These are phyloP conservation scores for Ophiostoma tasmaniense DNA, from an alignment of 2,329 filamentous ascomycete genomes.

Conservation along the genomic window DNA sequence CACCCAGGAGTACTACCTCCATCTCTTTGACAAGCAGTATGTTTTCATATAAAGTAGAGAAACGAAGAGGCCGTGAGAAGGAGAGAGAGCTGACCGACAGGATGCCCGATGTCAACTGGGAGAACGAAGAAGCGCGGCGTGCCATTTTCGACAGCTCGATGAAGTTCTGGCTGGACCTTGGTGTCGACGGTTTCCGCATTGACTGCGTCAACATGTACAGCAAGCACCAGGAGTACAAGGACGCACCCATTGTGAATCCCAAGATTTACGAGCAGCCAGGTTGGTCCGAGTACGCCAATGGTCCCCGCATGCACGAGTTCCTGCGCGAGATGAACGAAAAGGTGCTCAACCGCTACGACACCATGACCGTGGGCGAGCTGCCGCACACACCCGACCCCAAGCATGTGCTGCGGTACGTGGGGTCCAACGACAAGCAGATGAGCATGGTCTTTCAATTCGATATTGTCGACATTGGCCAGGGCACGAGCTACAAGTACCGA, in stretches of 20 bases:
- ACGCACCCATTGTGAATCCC: slow-evolving; percentile 38
- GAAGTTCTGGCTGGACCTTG: slow-evolving; percentile 70
- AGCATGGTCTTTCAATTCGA: slow-evolving; percentile 65
- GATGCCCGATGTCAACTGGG: slow-evolving; percentile 84
- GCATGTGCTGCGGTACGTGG: slow-evolving; percentile 52
- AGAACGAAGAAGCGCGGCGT: slow-evolving; percentile 56
- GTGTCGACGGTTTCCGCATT: slow-evolving; percentile 66
- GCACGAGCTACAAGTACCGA: slow-evolving; percentile 40
- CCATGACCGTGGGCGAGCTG: slow-evolving; percentile 65
- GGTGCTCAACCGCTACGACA: slow-evolving; percentile 51
- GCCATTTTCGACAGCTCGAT: slow-evolving; percentile 65
- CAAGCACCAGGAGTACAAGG: slow-evolving; percentile 47
- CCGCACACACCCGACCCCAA: slow-evolving; percentile 51
- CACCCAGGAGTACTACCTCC: slow-evolving; percentile 69
- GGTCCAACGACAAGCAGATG: slow-evolving; percentile 48
- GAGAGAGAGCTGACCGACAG: slow-evolving; percentile 25
- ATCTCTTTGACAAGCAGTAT: slow-evolving; percentile 53
- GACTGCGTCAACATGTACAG: slow-evolving; percentile 68
- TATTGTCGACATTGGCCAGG: slow-evolving; percentile 52
- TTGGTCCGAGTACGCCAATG: slow-evolving; percentile 53
- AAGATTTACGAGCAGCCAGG: slow-evolving; percentile 46
- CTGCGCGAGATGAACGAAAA: slow-evolving; percentile 54
- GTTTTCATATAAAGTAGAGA: not conserved
- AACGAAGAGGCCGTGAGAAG: no score
- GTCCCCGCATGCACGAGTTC: slow-evolving; percentile 61